Conservation (phyloP, 2,329 filamentous ascomycete genomes). For the Stemphylium beticola region DNA sequence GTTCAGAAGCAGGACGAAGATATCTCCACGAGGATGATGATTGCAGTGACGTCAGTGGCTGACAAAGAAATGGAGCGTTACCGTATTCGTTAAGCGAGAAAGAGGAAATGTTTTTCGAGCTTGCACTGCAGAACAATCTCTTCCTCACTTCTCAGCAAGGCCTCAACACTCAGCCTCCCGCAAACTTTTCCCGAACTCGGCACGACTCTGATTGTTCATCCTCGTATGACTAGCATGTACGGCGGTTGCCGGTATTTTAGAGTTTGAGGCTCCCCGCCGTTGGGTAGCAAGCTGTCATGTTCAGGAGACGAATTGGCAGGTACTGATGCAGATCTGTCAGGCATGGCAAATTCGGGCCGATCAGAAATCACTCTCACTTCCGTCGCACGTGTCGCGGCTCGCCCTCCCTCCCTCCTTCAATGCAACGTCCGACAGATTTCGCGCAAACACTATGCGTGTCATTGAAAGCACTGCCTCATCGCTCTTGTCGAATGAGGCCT, state of each 20-base stretch:
- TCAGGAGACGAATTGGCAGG: slow-evolving; percentile 21
- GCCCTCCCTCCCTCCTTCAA: slow-evolving; percentile 7
- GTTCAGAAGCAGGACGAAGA: neutral
- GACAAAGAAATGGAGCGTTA: slow-evolving; percentile 8
- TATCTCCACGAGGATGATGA: neutral
- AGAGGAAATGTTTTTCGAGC: slow-evolving; percentile 9
- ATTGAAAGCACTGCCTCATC: slow-evolving; percentile 1
- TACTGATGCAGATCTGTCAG: slow-evolving; percentile 20
- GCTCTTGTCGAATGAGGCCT: neutral
- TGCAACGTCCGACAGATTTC: slow-evolving; percentile 2
- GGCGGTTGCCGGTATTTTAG: slow-evolving; percentile 15
- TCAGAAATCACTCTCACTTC: slow-evolving; percentile 6
- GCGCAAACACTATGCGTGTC: slow-evolving; percentile 4
- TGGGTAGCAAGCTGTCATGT: slow-evolving; percentile 33
- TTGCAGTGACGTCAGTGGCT: slow-evolving; percentile 9
- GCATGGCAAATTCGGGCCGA: slow-evolving; percentile 6
- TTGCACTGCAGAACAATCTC: slow-evolving; percentile 8
- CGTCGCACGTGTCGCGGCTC: neutral
- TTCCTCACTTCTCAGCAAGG: slow-evolving; percentile 4
- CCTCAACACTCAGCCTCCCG: neutral
- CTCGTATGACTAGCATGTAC: neutral
- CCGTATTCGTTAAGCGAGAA: slow-evolving; percentile 12
- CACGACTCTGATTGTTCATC: neutral
- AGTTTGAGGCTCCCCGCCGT: slow-evolving; percentile 29
- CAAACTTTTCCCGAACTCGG: slow-evolving; percentile 2